Evolutionary conservation across 2,329 filamentous ascomycete species (phyloP).

Genomic region (Fusarium algeriense): DNA sequence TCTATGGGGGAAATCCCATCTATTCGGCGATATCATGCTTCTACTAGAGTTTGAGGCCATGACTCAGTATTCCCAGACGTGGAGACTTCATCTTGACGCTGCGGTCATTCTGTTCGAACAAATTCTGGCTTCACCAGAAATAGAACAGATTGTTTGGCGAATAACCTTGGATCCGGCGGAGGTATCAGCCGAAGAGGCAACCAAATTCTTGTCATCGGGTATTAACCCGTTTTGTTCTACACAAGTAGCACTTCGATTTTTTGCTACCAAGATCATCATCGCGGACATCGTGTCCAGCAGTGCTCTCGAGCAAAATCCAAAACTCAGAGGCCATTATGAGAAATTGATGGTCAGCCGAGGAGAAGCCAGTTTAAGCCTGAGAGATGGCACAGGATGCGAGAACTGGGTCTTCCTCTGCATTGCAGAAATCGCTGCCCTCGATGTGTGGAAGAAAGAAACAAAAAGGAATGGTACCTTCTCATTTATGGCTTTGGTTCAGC

Average conservation of each 20-base stretch:
- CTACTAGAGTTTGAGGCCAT: slow-evolving; percentile 17
- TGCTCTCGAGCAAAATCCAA: not conserved
- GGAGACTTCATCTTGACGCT: slow-evolving; percentile 1
- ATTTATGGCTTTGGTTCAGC: slow-evolving; percentile 1
- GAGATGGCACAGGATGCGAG: slow-evolving; percentile 12
- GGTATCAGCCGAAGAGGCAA: not conserved
- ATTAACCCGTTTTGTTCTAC: slow-evolving; percentile 27
- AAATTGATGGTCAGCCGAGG: not conserved
- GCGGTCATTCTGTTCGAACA: not conserved
- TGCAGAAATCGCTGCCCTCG: not conserved
- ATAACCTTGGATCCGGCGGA: not conserved
- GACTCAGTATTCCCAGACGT: not conserved
- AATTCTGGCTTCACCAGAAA: not conserved
- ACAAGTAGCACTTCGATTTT: slow-evolving; percentile 55
- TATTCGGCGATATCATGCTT: slow-evolving; percentile 5
- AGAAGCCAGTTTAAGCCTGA: not conserved
- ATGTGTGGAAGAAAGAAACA: slow-evolving; percentile 5
- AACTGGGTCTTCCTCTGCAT: slow-evolving; percentile 10
- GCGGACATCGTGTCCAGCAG: slow-evolving; percentile 30
- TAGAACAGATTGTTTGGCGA: not conserved
- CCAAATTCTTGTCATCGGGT: not conserved
- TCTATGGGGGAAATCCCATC: slow-evolving; percentile 1
- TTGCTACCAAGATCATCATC: slow-evolving; percentile 50
- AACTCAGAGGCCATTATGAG: not conserved
- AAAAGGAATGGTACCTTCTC: not conserved